Evolutionary conservation across 352 stramenopile genomes (phyloP).

Genomic region (Phytophthora idaei): DNA sequence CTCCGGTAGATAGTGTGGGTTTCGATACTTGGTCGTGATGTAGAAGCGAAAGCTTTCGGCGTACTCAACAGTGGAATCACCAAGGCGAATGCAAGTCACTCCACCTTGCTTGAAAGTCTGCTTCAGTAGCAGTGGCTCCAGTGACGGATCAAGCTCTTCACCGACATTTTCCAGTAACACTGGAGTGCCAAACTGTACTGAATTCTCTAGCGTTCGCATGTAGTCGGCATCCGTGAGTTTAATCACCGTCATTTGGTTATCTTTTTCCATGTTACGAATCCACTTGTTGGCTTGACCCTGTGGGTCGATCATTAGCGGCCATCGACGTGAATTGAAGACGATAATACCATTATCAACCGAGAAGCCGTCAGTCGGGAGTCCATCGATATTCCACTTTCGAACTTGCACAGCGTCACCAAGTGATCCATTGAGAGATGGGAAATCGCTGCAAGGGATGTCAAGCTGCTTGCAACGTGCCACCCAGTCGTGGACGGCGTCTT

Average conservation of each 20-base stretch:
- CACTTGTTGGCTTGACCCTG: constrained; percentile 96
- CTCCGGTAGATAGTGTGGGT: constrained; percentile 94
- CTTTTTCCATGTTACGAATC: constrained; percentile 95
- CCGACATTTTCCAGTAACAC: constrained; percentile 93
- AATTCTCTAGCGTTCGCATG: constrained; percentile 92
- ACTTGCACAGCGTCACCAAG: constrained; percentile 92
- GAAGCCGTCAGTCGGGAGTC: constrained; percentile 93
- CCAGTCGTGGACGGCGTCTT: constrained; percentile 83
- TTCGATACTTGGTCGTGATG: constrained; percentile 94
- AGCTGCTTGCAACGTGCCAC: constrained; percentile 76
- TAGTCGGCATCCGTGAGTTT: constrained; percentile 95
- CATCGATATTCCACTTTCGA: constrained; percentile 95
- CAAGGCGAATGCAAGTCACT: constrained; percentile 91
- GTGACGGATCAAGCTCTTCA: constrained; percentile 92
- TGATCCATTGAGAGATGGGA: constrained; percentile 85
- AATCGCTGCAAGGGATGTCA: constrained; percentile 84
- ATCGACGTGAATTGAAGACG: constrained; percentile 93
- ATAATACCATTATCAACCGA: constrained; percentile 96
- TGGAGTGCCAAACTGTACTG: constrained; percentile 92
- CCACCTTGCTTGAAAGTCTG: constrained; percentile 95
- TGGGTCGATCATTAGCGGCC: constrained; percentile 96
- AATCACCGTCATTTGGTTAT: constrained; percentile 91
- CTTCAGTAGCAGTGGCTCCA: constrained; percentile 94
- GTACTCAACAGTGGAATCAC: constrained; percentile 93
- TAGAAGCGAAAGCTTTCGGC: constrained; percentile 93